phyloP scores from a whole-genome alignment of 257 asterid genomes.

The Echium plantagineum region DNA sequence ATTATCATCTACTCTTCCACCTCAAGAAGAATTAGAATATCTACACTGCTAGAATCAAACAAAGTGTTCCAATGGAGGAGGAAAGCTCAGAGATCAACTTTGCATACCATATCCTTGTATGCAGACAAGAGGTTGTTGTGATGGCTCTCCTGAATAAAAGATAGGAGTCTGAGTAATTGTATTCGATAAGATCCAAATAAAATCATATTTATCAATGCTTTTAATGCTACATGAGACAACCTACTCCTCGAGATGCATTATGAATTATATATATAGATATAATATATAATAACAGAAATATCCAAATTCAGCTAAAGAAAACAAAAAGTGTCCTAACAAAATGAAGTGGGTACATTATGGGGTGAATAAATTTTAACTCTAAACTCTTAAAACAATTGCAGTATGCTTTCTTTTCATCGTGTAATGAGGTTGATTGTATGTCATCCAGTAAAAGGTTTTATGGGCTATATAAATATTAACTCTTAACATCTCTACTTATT shows the following conservation, averaged over 20 bases:
- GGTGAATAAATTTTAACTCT: background rate
- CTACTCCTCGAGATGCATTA: background rate
- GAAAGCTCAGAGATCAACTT: slow-evolving; percentile 3
- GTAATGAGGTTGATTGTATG: background rate
- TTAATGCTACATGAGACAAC: background rate
- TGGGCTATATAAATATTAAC: no score
- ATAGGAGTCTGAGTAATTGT: background rate
- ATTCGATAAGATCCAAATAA: background rate
- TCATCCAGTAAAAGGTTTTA: no score
- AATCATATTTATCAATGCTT: background rate
- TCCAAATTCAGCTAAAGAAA: no score
- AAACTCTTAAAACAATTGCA: background rate
- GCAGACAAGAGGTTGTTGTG: slow-evolving; percentile 39
- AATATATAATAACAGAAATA: no score
- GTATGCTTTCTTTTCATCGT: background rate
- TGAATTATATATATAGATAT: no score
- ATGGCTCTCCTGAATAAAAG: slow-evolving; percentile 37
- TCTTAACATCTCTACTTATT: background rate
- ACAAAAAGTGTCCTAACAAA: no score
- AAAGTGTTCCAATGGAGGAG: background rate
- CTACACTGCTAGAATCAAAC: background rate
- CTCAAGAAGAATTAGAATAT: background rate
- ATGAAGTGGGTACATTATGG: no score
- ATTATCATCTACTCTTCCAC: background rate
- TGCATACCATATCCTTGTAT: slow-evolving; percentile 60